Evolutionary conservation across 2,329 filamentous ascomycete genomes (phyloP), one percentile per base, ranked within the genome.

Genomic region (Falciphora oryzae): DNA sequence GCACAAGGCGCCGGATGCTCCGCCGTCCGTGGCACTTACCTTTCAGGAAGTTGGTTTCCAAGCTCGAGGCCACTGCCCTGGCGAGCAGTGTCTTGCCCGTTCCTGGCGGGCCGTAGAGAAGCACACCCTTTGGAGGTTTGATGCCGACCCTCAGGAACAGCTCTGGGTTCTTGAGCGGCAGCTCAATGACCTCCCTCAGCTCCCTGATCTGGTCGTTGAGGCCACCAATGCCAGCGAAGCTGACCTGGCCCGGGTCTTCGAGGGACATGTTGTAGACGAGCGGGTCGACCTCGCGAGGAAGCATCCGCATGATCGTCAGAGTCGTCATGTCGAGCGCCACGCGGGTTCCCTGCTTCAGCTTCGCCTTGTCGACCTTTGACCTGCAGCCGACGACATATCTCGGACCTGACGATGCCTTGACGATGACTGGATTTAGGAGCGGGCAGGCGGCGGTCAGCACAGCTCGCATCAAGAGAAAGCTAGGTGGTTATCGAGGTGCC

Each of bases 231-330:
- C 96, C 95, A 57, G 90, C 94, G 78, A 99, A 99, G 82, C 92
- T 97, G 78, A 99, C 90, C 78, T 98, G 94, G 7, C 95, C 95
- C 0, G 95, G 95, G 75, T 99, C 95, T 78, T 99, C 95, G 71
- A 99, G 80, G 27, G 95, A 99, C 95, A 99, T 99, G 83, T 99
- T 99, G 86, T 99, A 99, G 71, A 99, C 95, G 70, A 99, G 84
- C 27, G 95, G 95, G 75, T 99, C 95, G 75, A 99, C 96, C 82
- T 99, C 95, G 77, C 95, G 90, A 66, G 95, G 96, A 60, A 99
- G 85, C 95, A 99, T 99, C 74, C 95, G 92, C 95, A 99, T 99
- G 79, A 99, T 99, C 67, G 95, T 99, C 71, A 99, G 90, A 27
- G 95, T 99, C 63, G 95, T 99, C 95, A 99, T 99, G 75, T 99